A percentile compares a stretch with the other conserved stretches of the same genome.
Conservation (phyloP, 2,329 filamentous ascomycete species). For the Alternaria triticimaculans region DNA sequence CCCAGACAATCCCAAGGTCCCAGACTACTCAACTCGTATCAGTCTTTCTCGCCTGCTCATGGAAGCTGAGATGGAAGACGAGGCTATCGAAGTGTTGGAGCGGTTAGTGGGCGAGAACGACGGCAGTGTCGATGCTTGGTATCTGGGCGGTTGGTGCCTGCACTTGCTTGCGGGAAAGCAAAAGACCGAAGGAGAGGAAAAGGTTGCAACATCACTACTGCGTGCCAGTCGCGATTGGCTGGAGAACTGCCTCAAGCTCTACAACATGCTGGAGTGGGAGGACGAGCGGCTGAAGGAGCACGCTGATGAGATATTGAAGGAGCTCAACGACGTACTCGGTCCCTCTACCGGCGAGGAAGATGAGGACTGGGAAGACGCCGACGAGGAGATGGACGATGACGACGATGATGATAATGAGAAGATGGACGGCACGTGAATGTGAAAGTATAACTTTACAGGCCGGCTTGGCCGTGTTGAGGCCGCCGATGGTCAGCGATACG, state of each 20-base stretch:
- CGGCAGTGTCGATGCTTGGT: conserved; percentile 94
- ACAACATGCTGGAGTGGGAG: conserved; percentile 79
- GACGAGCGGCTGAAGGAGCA: conserved; percentile 80
- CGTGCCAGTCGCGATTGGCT: conserved; percentile 83
- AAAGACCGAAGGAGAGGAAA: conserved; percentile 60
- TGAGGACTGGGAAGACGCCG: conserved; percentile 51
- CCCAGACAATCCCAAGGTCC: conserved; percentile 73
- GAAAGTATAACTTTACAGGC: background rate
- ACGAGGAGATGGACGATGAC: conserved; percentile 46
- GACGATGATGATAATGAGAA: conserved; percentile 33
- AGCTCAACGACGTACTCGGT: conserved; percentile 53
- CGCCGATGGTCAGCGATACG: background rate
- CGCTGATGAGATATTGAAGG: conserved; percentile 71
- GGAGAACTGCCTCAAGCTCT: conserved; percentile 80
- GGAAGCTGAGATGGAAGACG: conserved; percentile 84
- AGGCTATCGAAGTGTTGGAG: conserved; percentile 85
- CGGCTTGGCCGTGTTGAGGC: background rate
- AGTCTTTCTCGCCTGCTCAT: conserved; percentile 85
- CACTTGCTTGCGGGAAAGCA: conserved; percentile 78
- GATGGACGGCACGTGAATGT: conserved; percentile 48
- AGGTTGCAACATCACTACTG: conserved; percentile 64
- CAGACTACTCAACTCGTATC: conserved; percentile 85
- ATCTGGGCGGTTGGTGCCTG: conserved; percentile 92
- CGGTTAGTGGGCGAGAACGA: conserved; percentile 88
- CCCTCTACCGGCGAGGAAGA: conserved; percentile 52